Evolutionary conservation across 345 rosid species (phyloP).

Genomic region (Camelina sativa): DNA sequence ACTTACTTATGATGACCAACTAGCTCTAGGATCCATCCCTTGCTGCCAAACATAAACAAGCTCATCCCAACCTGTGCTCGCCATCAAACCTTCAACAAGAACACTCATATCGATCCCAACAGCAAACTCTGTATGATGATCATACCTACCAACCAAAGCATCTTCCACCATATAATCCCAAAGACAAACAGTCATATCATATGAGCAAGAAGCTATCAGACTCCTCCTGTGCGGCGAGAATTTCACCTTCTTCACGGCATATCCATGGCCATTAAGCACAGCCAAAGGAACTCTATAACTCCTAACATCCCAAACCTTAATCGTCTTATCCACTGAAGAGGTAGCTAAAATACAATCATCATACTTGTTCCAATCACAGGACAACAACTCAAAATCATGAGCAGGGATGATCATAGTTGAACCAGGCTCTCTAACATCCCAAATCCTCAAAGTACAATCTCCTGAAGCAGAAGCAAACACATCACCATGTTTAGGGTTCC

Average conservation of each 20-base stretch:
- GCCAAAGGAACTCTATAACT: constrained; percentile 69
- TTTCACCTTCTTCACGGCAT: constrained; percentile 82
- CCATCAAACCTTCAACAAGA: constrained; percentile 89
- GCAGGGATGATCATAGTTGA: constrained; percentile 92
- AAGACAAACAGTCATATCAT: constrained; percentile 84
- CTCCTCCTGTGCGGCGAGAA: constrained; percentile 87
- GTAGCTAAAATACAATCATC: constrained; percentile 85
- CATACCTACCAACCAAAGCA: constrained; percentile 76
- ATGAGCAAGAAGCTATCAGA: constrained; percentile 78
- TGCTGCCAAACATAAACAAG: constrained; percentile 92
- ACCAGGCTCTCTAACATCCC: constrained; percentile 93
- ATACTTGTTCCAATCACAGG: constrained; percentile 95
- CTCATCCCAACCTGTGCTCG: constrained; percentile 97
- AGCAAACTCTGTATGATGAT: constrained; percentile 88
- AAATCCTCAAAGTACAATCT: constrained; percentile 76
- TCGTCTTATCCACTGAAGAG: constrained; percentile 75
- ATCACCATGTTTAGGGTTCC: constrained; percentile 93
- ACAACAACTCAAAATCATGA: constrained; percentile 77
- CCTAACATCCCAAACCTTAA: constrained; percentile 88
- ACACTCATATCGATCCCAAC: constrained; percentile 93
- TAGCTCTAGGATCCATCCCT: constrained; percentile 86
- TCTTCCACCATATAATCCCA: constrained; percentile 96
- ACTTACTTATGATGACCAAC: constrained; percentile 43
- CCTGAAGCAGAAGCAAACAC: constrained; percentile 94
- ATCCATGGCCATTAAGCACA: constrained; percentile 80